Percentiles rank a stretch among this genome's conserved stretches.
These are phyloP conservation scores for Jaltomata sinuosa DNA, from an alignment of 257 asterid genomes.

Conservation along the genomic window DNA sequence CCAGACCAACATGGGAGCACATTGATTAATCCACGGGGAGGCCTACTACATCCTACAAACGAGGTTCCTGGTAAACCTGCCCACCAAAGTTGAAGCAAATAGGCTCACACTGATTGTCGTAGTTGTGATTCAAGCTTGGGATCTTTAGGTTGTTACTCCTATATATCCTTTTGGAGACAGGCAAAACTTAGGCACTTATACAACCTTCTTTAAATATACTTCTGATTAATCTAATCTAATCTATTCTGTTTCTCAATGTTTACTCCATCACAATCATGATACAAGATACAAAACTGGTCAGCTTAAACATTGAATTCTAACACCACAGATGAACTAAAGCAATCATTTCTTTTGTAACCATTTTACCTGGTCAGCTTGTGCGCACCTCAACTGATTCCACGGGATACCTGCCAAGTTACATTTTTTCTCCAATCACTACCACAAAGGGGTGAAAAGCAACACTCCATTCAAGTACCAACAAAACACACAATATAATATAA, in stretches of 20 bases:
- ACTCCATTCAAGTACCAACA: not conserved
- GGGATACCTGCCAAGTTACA: not conserved
- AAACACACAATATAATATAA: not conserved
- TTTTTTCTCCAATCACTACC: not conserved
- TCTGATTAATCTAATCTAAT: not conserved
- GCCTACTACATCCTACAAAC: not conserved
- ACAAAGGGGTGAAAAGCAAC: not conserved
- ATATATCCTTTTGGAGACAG: not conserved
- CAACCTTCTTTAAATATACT: not conserved
- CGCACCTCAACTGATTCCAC: not conserved
- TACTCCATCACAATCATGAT: not conserved
- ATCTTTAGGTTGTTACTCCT: not conserved
- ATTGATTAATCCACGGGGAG: not conserved
- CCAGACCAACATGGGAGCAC: not conserved
- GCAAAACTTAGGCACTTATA: not conserved
- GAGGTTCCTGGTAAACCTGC: not conserved
- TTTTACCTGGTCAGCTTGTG: not conserved
- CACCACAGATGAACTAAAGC: not conserved
- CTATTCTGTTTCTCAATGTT: not conserved
- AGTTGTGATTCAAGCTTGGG: not conserved
- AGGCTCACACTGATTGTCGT: not conserved
- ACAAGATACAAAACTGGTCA: not conserved
- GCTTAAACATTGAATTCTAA: not conserved
- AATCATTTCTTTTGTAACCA: no score
- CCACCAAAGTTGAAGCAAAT: not conserved